phyloP scores from a whole-genome alignment of 495 filamentous ascomycete genomes.

The Massariosphaeria phaeospora region DNA sequence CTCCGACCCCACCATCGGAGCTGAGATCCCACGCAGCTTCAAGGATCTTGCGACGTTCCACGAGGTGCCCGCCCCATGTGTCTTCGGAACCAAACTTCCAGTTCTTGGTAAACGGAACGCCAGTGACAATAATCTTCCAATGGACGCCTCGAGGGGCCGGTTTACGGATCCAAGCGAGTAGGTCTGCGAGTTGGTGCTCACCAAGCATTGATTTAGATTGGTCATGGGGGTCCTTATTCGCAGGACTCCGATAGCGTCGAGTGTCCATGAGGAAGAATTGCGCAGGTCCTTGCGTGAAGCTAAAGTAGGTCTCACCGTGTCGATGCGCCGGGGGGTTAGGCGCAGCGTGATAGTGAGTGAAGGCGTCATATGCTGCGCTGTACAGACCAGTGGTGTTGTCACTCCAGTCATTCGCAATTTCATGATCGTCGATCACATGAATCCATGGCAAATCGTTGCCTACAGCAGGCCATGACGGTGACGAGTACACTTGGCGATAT shows the following conservation, averaged over 20 bases:
- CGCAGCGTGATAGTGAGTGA: conserved; percentile 73
- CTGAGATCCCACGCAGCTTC: conserved; percentile 86
- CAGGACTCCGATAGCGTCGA: conserved; percentile 71
- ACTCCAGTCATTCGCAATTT: conserved; percentile 90
- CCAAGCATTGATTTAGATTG: conserved; percentile 81
- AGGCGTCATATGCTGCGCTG: conserved; percentile 75
- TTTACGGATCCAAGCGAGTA: conserved; percentile 67
- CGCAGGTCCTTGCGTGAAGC: conserved; percentile 82
- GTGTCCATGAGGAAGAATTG: conserved; percentile 95
- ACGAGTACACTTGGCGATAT: conserved; percentile 89
- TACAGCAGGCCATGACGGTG: conserved; percentile 75
- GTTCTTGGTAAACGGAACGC: conserved; percentile 93
- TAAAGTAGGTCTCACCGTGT: conserved; percentile 68
- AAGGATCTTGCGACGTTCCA: conserved; percentile 71
- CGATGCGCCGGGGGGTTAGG: conserved; percentile 70
- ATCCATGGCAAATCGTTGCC: conserved; percentile 81
- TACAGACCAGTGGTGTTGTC: conserved; percentile 68
- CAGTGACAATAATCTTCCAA: conserved; percentile 88
- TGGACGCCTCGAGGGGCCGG: conserved; percentile 69
- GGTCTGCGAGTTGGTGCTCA: conserved; percentile 65
- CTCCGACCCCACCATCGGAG: conserved; percentile 60
- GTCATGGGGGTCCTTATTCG: conserved; percentile 40
- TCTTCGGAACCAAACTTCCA: conserved; percentile 79
- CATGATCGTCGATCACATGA: conserved; percentile 92
- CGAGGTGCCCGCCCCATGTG: conserved; percentile 87